Base-by-base conservation (phyloP, 768 basidiomycete species). In the Botryobasidium botryosum region DNA sequence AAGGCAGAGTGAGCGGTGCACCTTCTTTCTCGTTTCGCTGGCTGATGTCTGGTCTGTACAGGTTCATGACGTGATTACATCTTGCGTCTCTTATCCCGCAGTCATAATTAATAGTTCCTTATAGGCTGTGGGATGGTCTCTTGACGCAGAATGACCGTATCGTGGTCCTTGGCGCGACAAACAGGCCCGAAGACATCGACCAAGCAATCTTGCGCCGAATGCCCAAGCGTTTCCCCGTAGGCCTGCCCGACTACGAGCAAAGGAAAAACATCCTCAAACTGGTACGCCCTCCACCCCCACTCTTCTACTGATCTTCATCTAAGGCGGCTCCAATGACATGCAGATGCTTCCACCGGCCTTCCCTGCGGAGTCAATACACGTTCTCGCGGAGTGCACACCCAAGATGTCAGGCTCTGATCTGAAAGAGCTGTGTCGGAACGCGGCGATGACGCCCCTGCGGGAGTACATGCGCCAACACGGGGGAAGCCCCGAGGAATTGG, bases 211-310 rank as follows among this genome's bases (percentile, higher is more conserved):
- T 88, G 20, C 72, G 84, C n/a, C 79, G 91, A n/a, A 90, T 99
- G 88, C 94, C 94, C 1, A 96, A 92, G 60, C 84, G 90, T 8
- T 96, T 96, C 58, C 71, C 82, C 1, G 72, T 99, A 46, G 68
- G 73, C 4, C 66, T 96, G 13, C 94, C 94, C 3, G 75, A 82
- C 46, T 57, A 61, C 5, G 70, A 75, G 3, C 90, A 96, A 52
- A 70, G 94, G 26, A 62, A 74, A 43, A 87, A 82, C 59, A 97
- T 97, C 49, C 70, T 99, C 17, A 62, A 63, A 0, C 64, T 97
- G 48, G 88, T 90, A 52, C 42, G 70, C 58, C 12, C 41, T 40
- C 15, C 17, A n/a, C 15, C 6, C 29, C 28, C 35, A 26, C 27
- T 25, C 31, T 44, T 23, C 17, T 15, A 21, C 33, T 37, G n/a